These are phyloP conservation scores for Starmerella apis DNA, from an alignment of 805 yeast genomes.

Conservation along the genomic window DNA sequence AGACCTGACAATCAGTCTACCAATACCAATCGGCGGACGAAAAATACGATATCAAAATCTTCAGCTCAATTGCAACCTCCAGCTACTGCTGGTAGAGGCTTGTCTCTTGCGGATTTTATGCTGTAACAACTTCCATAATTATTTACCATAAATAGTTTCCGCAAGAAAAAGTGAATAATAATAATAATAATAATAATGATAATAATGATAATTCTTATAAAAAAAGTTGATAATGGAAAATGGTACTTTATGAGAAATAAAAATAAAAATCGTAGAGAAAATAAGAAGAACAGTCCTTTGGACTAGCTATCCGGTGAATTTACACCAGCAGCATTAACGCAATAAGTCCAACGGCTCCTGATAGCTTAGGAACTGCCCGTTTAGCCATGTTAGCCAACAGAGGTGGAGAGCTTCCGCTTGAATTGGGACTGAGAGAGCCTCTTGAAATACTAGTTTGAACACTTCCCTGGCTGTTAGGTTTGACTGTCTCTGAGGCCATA, in stretches of 20 bases:
- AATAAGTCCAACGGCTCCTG: neutral
- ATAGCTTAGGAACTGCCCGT: neutral
- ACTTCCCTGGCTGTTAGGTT: neutral
- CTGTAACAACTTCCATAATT: neutral
- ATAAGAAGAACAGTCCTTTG: neutral
- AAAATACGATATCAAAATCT: neutral
- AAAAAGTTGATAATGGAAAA: neutral
- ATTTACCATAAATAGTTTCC: neutral
- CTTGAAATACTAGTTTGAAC: too few relatives aligned
- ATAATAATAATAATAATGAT: too few relatives aligned
- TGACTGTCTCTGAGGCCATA: neutral
- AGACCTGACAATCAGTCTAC: neutral
- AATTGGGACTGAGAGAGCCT: neutral
- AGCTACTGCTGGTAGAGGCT: neutral
- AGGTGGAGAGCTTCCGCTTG: neutral
- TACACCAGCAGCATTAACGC: neutral
- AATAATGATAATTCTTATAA: too few relatives aligned
- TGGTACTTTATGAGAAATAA: neutral
- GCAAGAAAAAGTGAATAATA: neutral
- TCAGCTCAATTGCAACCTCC: neutral
- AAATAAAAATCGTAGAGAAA: neutral
- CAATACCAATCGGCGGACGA: neutral
- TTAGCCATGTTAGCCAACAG: neutral
- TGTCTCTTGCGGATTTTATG: conserved; percentile 4
- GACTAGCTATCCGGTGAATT: too few relatives aligned